Percentiles rank a stretch among this genome's conserved stretches.
phyloP scores from a whole-genome alignment of 1,139 yeast species.

The Blastobotrys illinoisensis region DNA sequence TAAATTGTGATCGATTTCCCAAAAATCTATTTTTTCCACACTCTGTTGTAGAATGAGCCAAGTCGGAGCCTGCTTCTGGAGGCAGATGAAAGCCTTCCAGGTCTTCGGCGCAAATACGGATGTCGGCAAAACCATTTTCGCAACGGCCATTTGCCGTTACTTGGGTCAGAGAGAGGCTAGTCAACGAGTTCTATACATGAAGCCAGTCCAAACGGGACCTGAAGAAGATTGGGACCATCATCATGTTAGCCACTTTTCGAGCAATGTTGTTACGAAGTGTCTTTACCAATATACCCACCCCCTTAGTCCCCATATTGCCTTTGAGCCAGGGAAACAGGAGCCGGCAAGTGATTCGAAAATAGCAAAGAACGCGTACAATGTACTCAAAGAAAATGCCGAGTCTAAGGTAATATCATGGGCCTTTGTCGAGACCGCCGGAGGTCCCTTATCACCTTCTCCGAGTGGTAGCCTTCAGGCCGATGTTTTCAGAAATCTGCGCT shows the following conservation, averaged over 20 bases:
- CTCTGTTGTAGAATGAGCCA: conserved; percentile 5
- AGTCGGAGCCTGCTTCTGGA: conserved; percentile 14
- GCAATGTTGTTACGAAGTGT: conserved; percentile 13
- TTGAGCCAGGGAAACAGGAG: conserved; percentile 1
- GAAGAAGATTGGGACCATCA: conserved; percentile 18
- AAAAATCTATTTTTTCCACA: neutral
- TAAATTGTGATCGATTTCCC: neutral
- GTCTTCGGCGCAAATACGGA: conserved; percentile 41
- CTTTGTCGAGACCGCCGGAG: conserved; percentile 28
- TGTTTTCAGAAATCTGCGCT: conserved; percentile 23
- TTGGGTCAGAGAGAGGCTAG: conserved; percentile 8
- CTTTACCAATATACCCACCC: conserved; percentile 22
- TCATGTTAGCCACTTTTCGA: conserved; percentile 11
- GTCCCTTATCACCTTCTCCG: conserved; percentile 27
- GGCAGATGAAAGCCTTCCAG: conserved; percentile 15
- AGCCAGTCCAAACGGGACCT: conserved; percentile 28
- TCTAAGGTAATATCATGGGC: conserved; percentile 13
- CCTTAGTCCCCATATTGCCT: conserved; percentile 26
- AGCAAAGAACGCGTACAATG: neutral
- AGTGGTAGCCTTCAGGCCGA: conserved; percentile 25
- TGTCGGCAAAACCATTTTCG: conserved; percentile 28
- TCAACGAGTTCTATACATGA: conserved; percentile 18
- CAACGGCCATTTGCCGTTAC: conserved; percentile 20
- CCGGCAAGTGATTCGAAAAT: neutral
- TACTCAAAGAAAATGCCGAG: neutral